Base-by-base conservation (phyloP, 495 filamentous ascomycete species). In the Tricharina praecox region DNA sequence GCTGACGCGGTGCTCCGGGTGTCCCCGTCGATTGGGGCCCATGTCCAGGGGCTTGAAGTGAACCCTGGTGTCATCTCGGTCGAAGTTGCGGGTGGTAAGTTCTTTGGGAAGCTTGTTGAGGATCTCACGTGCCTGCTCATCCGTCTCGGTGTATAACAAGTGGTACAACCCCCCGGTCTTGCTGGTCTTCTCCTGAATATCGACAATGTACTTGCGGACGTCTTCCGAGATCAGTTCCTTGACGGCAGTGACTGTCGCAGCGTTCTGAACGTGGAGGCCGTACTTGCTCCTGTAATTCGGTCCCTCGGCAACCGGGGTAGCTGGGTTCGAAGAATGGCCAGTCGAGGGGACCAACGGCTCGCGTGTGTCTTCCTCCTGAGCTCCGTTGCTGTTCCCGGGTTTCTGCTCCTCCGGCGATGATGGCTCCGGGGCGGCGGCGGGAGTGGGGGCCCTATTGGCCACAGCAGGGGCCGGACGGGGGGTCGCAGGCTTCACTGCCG, bases 221-320 rank as follows among this genome's bases (percentile, higher is more conserved):
- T 92, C 83, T 10, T 92, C 77, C 3, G 73, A 62, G 55, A 99
- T 84, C 3, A 88, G 69, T 25, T 81, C 76, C 26, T 79, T 80
- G 4, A 81, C 78, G 18, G 79, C 81, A 21, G 93, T 80, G 45
- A 81, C 79, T 43, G 71, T 78, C 37, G 77, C 78, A 21, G 85
- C 73, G 46, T 82, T 82, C 62, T 78, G 78, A 13, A 96, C 71
- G 61, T 93, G 95, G 2, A 99, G 71, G 18, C 78, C 86, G 49
- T n/a, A n/a, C n/a, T n/a, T n/a, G 81, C 79, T 56, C 78, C 55
- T 30, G 59, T 53, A 0, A 18, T n/a, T 13, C 36, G 47, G 50
- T 50, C 3, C 47, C 38, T 21, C 49, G 50, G 28, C 51, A 33
- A 15, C 44, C 46, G 20, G 47, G 37, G 70, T 4, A 54, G 55